phyloP scores from a whole-genome alignment of 352 stramenopile species.

The Phytophthora syringae region DNA sequence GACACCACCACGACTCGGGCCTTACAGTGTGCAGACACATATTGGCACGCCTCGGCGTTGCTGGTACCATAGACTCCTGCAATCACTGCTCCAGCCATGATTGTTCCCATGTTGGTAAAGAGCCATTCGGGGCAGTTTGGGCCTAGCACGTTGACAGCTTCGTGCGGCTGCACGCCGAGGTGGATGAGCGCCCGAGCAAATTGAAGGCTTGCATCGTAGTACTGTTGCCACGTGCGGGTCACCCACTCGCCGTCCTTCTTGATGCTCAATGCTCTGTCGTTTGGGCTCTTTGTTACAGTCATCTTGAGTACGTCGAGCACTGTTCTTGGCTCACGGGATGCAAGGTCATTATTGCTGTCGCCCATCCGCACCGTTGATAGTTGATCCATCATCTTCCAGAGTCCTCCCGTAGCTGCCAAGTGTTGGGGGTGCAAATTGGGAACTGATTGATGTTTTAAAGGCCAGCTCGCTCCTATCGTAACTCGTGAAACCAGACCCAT shows the following conservation, averaged over 20 bases:
- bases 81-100: constrained; percentile 78
- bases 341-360: constrained; percentile 27
- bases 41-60: constrained; percentile 71
- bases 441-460: too few relatives aligned
- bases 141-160: constrained; percentile 84
- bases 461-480: too few relatives aligned
- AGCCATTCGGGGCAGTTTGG: constrained; percentile 90
- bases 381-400: constrained; percentile 30
- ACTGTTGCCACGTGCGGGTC: constrained; percentile 72
- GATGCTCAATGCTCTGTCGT: constrained; percentile 49
- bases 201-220: constrained; percentile 62
- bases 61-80: constrained; percentile 89
- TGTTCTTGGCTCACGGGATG: constrained; percentile 37
- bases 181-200: constrained; percentile 83
- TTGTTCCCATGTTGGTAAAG: constrained; percentile 80
- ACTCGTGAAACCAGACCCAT: too few relatives aligned
- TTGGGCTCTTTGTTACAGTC: constrained; percentile 30
- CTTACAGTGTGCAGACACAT: constrained; percentile 84
- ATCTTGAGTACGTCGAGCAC: constrained; percentile 47
- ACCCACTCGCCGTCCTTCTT: constrained; percentile 55
- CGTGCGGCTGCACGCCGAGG: constrained; percentile 68
- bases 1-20: constrained; percentile 80
- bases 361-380: constrained; percentile 18
- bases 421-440: too few relatives aligned
- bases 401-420: too few relatives aligned